These are phyloP conservation scores for Porogramme epimiltina DNA, from an alignment of 1,284 basidiomycete genomes.

Conservation along the genomic window DNA sequence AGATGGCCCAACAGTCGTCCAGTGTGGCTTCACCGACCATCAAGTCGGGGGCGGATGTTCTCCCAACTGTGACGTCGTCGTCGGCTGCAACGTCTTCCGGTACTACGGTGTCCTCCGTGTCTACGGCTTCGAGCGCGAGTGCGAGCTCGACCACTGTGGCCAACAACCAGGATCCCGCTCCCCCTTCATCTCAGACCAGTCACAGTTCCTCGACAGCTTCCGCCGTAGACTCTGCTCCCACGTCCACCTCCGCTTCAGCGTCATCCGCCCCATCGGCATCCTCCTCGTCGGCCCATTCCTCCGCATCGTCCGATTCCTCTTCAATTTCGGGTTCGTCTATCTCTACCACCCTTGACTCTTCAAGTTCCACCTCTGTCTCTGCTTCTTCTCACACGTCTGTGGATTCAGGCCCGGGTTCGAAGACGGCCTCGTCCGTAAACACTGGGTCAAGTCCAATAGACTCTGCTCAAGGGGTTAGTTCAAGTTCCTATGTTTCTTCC, in stretches of 20 bases:
- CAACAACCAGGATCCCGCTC: too few species aligned
- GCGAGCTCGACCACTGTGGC: neutral
- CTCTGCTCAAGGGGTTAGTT: conserved; percentile 19
- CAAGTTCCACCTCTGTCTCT: neutral
- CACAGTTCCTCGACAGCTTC: neutral
- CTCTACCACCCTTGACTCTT: neutral
- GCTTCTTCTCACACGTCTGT: neutral
- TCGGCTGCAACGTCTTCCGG: too few species aligned
- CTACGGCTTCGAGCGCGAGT: neutral
- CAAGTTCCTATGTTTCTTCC: conserved; percentile 13
- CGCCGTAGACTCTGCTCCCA: neutral
- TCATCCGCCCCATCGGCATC: neutral
- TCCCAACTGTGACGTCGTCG: too few species aligned
- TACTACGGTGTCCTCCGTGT: neutral
- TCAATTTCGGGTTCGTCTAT: neutral
- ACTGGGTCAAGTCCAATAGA: neutral
- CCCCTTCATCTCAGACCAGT: neutral
- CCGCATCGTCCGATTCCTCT: neutral
- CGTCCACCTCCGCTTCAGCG: neutral
- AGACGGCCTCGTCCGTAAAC: neutral
- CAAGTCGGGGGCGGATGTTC: too few species aligned
- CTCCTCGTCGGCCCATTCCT: neutral
- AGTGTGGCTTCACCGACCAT: too few species aligned
- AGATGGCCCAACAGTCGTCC: too few species aligned
- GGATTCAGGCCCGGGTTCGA: neutral